These are phyloP conservation scores for Immersiporthe knoxdaviesiana DNA, from an alignment of 2,329 filamentous ascomycete species.

Conservation along the genomic window DNA sequence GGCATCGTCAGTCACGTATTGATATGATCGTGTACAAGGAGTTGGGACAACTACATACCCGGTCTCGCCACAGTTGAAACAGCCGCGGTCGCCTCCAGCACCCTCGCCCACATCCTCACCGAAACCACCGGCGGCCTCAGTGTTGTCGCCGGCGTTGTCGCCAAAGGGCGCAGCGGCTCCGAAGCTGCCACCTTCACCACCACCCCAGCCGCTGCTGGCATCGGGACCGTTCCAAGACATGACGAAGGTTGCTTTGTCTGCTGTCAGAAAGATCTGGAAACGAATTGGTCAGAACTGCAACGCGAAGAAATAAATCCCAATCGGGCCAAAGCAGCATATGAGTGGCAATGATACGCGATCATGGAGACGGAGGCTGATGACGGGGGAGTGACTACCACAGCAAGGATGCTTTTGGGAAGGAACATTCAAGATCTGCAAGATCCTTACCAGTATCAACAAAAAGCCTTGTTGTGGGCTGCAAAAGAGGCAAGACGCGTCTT, in stretches of 20 bases:
- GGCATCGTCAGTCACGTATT: constrained; percentile 5
- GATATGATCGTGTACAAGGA: constrained; percentile 16
- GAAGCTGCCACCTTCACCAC: constrained; percentile 5
- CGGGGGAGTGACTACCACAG: not conserved
- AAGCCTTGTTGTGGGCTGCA: not conserved
- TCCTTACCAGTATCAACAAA: not conserved
- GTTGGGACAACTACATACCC: constrained; percentile 42
- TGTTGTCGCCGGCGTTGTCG: not conserved
- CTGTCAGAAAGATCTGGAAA: not conserved
- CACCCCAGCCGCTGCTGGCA: constrained; percentile 3
- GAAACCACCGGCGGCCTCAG: not conserved
- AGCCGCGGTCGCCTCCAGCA: constrained; percentile 46
- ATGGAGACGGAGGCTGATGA: not conserved
- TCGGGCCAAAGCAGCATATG: not conserved
- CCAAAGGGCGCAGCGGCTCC: not conserved
- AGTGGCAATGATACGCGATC: not conserved
- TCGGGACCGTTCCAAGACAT: constrained; percentile 21
- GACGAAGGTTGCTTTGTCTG: not conserved
- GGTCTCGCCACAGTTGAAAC: constrained; percentile 63
- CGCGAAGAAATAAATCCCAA: not conserved
- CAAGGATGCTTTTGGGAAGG: not conserved
- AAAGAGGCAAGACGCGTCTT: not conserved
- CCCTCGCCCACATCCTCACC: constrained; percentile 31
- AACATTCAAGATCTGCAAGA: not conserved
- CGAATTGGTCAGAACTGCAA: not conserved